A percentile compares a stretch with the other conserved stretches of the same genome.
Conservation (phyloP, 345 rosid genomes). For the Jatropha curcas region DNA sequence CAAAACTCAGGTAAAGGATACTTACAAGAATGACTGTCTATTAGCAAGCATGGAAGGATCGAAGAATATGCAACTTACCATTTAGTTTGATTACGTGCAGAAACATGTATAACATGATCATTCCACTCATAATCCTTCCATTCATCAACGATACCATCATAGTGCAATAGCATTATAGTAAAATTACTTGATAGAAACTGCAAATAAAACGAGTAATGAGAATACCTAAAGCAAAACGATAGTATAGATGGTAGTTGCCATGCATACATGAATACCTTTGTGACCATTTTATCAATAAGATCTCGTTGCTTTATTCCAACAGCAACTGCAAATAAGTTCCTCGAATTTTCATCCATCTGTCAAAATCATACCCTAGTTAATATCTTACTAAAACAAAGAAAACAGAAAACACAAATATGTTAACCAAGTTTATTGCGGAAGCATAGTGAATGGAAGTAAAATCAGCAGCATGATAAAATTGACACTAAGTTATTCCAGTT, state of each 20-base stretch:
- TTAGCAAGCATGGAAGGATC: background rate
- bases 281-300: conserved; percentile 53
- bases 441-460: background rate
- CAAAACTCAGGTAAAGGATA: background rate
- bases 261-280: conserved; percentile 37
- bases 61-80: conserved; percentile 44
- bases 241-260: background rate
- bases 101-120: conserved; percentile 61
- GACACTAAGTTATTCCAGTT: background rate
- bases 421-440: background rate
- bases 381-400: background rate
- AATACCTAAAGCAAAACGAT: conserved; percentile 6
- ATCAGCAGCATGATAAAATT: background rate
- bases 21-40: background rate
- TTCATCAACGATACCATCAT: conserved; percentile 75
- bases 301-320: conserved; percentile 63
- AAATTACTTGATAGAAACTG: conserved; percentile 72
- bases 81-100: conserved; percentile 82
- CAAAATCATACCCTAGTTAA: conserved; percentile 7
- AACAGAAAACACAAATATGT: background rate
- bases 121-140: conserved; percentile 76
- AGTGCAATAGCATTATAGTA: conserved; percentile 84
- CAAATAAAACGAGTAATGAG: conserved; percentile 12
- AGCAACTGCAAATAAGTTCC: conserved; percentile 49
- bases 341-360: conserved; percentile 32